These are phyloP conservation scores for Dissophora globulifera DNA, from an alignment of 192 early-diverging fungal genomes.

Conservation along the genomic window DNA sequence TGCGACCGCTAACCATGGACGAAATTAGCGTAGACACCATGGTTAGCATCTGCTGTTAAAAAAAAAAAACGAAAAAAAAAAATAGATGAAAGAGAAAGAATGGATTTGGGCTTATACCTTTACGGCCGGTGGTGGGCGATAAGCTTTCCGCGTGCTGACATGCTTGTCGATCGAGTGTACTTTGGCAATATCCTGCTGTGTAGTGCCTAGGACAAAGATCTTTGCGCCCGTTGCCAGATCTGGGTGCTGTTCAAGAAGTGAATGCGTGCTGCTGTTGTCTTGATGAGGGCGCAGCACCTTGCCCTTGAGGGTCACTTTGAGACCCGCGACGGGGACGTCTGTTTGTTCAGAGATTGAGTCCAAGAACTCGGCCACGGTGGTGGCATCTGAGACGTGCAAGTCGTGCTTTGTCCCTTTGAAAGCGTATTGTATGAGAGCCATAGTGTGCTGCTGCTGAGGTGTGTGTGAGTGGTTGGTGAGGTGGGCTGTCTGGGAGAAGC, in stretches of 20 bases:
- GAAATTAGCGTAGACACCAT: no score
- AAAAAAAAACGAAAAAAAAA: no score
- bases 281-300: slow-evolving; percentile 14
- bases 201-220: slow-evolving; percentile 41
- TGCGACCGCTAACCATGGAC: slow-evolving; percentile 34
- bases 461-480: not conserved
- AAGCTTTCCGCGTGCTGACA: slow-evolving; percentile 24
- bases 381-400: not conserved
- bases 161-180: slow-evolving; percentile 43
- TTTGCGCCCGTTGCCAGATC: slow-evolving; percentile 11
- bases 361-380: slow-evolving; percentile 8
- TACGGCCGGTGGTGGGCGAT: slow-evolving; percentile 24
- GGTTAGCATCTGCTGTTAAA: no score
- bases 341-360: slow-evolving; percentile 25
- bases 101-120: slow-evolving; percentile 35
- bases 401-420: slow-evolving; percentile 36
- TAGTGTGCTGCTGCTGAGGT: not conserved
- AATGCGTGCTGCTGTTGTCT: not conserved
- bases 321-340: slow-evolving; percentile 11
- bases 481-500: not conserved
- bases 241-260: slow-evolving; percentile 20
- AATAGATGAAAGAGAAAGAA: no score
- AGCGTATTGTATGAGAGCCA: slow-evolving; percentile 32
- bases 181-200: slow-evolving; percentile 40
- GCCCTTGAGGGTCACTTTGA: slow-evolving; percentile 42